Conservation (phyloP, 2,329 filamentous ascomycete genomes). For the Conoideocrella luteorostrata region DNA sequence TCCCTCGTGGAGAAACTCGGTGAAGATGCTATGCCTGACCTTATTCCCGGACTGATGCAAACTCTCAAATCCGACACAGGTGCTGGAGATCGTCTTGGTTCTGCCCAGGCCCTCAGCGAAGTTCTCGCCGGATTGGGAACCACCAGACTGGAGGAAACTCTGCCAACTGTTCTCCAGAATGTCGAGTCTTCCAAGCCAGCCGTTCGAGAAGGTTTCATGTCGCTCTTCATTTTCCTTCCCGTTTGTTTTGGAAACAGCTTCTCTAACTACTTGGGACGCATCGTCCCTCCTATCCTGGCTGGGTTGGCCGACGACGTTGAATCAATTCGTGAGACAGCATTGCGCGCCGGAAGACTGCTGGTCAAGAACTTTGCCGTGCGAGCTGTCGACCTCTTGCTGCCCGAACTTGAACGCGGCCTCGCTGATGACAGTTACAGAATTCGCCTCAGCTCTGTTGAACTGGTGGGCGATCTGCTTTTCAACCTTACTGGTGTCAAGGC, state of each 20-base stretch:
- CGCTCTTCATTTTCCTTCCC: constrained; percentile 96
- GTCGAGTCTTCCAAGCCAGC: constrained; percentile 84
- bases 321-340: constrained; percentile 91
- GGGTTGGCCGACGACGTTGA: constrained; percentile 95
- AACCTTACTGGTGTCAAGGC: constrained; percentile 92
- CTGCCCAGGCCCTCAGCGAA: constrained; percentile 91
- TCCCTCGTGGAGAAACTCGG: constrained; percentile 97
- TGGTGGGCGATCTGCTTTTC: constrained; percentile 94
- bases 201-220: constrained; percentile 98
- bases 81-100: constrained; percentile 90
- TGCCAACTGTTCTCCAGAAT: constrained; percentile 94
- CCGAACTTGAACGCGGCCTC: constrained; percentile 89
- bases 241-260: constrained; percentile 99
- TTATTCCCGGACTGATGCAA: constrained; percentile 95
- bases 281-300: constrained; percentile 90
- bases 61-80: constrained; percentile 96
- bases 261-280: constrained; percentile 86
- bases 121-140: constrained; percentile 94
- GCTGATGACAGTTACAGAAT: constrained; percentile 98
- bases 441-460: constrained; percentile 93
- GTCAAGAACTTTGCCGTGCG: constrained; percentile 98
- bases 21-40: constrained; percentile 91
- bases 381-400: constrained; percentile 87
- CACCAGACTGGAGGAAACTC: constrained; percentile 83
- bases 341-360: constrained; percentile 84